These are phyloP conservation scores for Caryopteris hybrid DNA, from an alignment of 305 asterid species.

Conservation along the genomic window DNA sequence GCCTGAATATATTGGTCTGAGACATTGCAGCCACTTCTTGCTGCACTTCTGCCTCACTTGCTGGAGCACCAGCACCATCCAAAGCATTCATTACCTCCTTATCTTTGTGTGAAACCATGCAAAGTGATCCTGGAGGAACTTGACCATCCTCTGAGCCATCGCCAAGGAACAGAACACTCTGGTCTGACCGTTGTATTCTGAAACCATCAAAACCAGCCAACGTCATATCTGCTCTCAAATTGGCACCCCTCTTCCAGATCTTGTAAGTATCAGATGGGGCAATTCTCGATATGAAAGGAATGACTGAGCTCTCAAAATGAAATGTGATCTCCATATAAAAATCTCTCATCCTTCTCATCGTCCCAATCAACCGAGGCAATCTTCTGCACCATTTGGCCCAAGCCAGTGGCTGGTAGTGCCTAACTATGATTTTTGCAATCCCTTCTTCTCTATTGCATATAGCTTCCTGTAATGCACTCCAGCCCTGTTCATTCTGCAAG, in stretches of 20 bases:
- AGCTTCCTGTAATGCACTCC: conserved; percentile 98
- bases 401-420: conserved; percentile 90
- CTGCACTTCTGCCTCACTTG: conserved; percentile 79
- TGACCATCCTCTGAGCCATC: conserved; percentile 95
- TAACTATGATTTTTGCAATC: conserved; percentile 77
- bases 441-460: conserved; percentile 82
- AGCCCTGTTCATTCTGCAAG: conserved; percentile 93
- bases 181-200: conserved; percentile 88
- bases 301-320: conserved; percentile 94
- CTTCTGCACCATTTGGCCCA: conserved; percentile 99
- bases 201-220: conserved; percentile 96
- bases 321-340: conserved; percentile 97
- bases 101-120: conserved; percentile 85
- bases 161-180: conserved; percentile 89
- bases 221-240: conserved; percentile 95
- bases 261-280: conserved; percentile 97
- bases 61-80: conserved; percentile 92
- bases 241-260: conserved; percentile 95
- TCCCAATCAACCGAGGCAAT: conserved; percentile 73
- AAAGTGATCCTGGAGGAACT: conserved; percentile 77
- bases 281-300: conserved; percentile 92
- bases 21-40: conserved; percentile 89
- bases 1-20: conserved; percentile 87
- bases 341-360: conserved; percentile 94
- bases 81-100: conserved; percentile 90